Evolutionary conservation across 768 basidiomycete species (phyloP), one percentile per base, ranked within the genome.

Genomic region (Pleurotus tuber-regium): DNA sequence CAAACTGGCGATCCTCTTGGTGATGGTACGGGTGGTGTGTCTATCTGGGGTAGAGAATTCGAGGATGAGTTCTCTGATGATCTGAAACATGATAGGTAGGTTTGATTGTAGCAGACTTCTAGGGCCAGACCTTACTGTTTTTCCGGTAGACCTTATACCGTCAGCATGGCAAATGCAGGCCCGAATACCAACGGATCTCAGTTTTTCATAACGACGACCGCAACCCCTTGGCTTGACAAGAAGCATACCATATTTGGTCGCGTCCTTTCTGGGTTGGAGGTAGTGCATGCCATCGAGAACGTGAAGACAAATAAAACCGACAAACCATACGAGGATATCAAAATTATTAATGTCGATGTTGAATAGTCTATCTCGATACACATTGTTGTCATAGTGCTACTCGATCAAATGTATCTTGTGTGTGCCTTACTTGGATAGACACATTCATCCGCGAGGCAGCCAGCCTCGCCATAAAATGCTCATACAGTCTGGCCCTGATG

Each of bases 161-260:
- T 98, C 51, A 93, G 91, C 62, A 96, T 97, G 94, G 92, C 92
- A 6, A 94, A 95, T 61, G 90, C 89, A 4, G 95, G 94, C 3
- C 85, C 91, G 5, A 72, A 70, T 39, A 97, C 95, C 29, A 98
- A 98, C 64, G 96, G 94, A 0, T 94, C 91, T 1, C 96, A 99
- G 63, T 99, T 98, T 76, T 99, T 98, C 73, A 92, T 98, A 65
- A 98, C 95, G 6, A 97, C 94, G 4, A 94, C 86, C 2, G 87
- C 94, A 5, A 92, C 90, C 6, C 91, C 93, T 5, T 96, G 92
- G 92, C 71, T 96, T 55, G 92, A 97, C 68, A 87, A 82, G 67
- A 92, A 91, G 59, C 87, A 90, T 63, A 96, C 92, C 0, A 89
- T 98, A 58, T 98, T 98, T 59, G 96, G 95, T 1, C 82, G 93